Percentiles rank a stretch among this genome's conserved stretches.
Evolutionary conservation across 179 eudicot genomes (phyloP).

Genomic region (Silene noctiflora): DNA sequence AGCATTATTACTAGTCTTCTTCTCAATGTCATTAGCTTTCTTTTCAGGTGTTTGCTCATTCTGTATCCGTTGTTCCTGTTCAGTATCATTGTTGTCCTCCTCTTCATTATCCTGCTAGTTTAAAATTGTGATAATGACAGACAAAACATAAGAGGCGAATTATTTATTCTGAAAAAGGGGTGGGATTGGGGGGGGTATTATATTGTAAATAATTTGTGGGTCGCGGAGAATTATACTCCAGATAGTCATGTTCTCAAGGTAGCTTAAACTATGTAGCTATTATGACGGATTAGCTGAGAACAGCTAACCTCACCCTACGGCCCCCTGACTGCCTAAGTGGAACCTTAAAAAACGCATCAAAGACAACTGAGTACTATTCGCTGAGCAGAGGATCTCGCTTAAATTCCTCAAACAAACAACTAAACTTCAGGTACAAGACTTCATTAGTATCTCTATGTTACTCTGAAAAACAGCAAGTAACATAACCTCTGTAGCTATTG

Average conservation of each 20-base stretch:
- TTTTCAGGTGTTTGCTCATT: constrained; percentile 34
- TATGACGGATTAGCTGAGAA: background rate
- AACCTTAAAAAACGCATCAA: background rate
- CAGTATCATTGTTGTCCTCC: constrained; percentile 30
- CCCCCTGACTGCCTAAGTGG: background rate
- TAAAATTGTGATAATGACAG: background rate
- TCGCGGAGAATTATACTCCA: too few species aligned
- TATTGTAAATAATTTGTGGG: too few species aligned
- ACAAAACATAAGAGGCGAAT: background rate
- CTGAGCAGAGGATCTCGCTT: background rate
- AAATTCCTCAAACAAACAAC: background rate
- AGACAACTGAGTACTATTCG: background rate
- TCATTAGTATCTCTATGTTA: background rate
- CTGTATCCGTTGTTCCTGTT: constrained; percentile 33
- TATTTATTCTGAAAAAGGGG: too few species aligned
- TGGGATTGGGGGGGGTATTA: too few species aligned
- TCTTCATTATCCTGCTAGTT: constrained; percentile 31
- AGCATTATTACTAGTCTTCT: constrained; percentile 24
- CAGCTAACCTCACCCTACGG: background rate
- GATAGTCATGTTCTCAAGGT: background rate
- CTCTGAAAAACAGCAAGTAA: too few species aligned
- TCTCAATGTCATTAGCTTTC: constrained; percentile 32
- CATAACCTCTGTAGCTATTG: too few species aligned
- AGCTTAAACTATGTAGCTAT: too few species aligned
- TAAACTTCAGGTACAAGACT: background rate